Percentiles rank a stretch among this genome's conserved stretches.
Conservation (phyloP, 371 early-diverging fungal species). For the Mucor racemosus region DNA sequence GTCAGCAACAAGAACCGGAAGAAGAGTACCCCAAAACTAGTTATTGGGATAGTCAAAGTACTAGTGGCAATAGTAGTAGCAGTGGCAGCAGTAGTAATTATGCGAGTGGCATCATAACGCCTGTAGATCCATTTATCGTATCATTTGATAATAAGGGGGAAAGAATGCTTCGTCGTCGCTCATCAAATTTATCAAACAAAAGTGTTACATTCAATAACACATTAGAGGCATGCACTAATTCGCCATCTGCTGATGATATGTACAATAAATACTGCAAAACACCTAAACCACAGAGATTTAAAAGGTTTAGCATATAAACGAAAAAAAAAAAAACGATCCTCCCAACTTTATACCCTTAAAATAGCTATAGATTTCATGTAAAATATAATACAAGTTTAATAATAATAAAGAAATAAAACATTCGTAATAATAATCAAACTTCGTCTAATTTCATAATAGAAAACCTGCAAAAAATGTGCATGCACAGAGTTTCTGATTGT, state of each 20-base stretch:
- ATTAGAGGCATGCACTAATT: neutral
- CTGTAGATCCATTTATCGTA: neutral
- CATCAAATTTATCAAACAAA: neutral
- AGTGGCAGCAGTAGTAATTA: neutral
- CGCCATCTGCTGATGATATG: neutral
- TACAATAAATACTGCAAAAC: neutral
- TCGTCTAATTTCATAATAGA: too few relatives aligned
- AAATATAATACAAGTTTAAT: too few relatives aligned
- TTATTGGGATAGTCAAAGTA: neutral
- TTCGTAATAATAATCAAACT: too few relatives aligned
- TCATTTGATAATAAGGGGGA: conserved; percentile 9
- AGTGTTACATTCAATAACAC: neutral
- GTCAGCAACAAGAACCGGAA: neutral
- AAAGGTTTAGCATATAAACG: conserved; percentile 9
- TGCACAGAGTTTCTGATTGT: too few relatives aligned
- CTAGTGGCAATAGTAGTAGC: too few relatives aligned
- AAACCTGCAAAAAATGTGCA: too few relatives aligned
- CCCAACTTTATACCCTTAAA: too few relatives aligned
- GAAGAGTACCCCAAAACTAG: neutral
- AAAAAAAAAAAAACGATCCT: too few relatives aligned
- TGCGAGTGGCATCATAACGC: neutral
- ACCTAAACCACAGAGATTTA: neutral
- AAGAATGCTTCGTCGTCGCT: conserved; percentile 10
- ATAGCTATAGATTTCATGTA: too few relatives aligned
- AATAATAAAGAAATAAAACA: too few relatives aligned